Conservation (phyloP, 306 rosid species). For the Mimosa pudica region DNA sequence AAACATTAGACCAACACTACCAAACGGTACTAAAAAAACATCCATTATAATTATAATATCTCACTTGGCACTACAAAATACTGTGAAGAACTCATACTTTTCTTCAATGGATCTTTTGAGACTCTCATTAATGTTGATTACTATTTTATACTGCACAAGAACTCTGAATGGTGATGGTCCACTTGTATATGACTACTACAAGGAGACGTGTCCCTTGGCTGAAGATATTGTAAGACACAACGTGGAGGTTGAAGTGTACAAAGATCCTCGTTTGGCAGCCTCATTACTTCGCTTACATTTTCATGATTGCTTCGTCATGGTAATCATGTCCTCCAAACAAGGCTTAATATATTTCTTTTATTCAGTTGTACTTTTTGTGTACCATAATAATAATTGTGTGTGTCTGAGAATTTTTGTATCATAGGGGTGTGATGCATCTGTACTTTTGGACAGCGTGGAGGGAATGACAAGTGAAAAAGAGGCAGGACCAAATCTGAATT, state of each 20-base stretch:
- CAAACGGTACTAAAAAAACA: conserved; percentile 36
- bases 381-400: neutral
- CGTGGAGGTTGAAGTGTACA: conserved; percentile 56
- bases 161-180: conserved; percentile 31
- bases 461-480: conserved; percentile 76
- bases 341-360: neutral
- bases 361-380: neutral
- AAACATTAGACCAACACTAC: conserved; percentile 35
- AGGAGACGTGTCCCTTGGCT: conserved; percentile 66
- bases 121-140: conserved; percentile 28
- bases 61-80: neutral
- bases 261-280: conserved; percentile 86
- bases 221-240: conserved; percentile 71
- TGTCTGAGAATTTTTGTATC: neutral
- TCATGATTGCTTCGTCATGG: conserved; percentile 93
- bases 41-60: conserved; percentile 23
- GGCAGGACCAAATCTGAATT: conserved; percentile 74
- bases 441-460: conserved; percentile 68
- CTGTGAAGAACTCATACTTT: conserved; percentile 12
- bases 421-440: conserved; percentile 93
- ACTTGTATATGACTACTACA: conserved; percentile 66
- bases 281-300: conserved; percentile 90
- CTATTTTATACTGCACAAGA: conserved; percentile 36
- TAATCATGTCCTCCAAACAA: conserved; percentile 20
- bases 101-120: conserved; percentile 44